Percentiles rank a stretch among this genome's conserved stretches.
Conservation (phyloP, 78 protist species). For the Dictyostelium firmibasis region DNA sequence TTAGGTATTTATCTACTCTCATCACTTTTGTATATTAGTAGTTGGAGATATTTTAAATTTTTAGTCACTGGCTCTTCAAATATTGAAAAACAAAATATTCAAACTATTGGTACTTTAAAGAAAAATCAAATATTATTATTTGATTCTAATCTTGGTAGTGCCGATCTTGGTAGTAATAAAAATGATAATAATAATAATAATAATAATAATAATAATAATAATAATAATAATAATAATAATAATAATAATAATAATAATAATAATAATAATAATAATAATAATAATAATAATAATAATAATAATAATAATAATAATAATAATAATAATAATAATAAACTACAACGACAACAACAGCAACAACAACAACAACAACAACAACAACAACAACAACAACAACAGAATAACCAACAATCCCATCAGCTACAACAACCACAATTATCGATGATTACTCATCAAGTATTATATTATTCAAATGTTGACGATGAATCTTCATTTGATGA, state of each 20-base stretch:
- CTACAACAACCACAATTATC: not conserved
- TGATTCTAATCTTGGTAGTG: not conserved
- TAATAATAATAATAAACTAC: too few species aligned
- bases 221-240: too few species aligned
- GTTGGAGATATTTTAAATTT: constrained; percentile 56
- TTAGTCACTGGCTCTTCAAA: constrained; percentile 1
- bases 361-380: not conserved
- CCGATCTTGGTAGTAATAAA: not conserved
- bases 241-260: not conserved
- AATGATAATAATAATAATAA: not conserved
- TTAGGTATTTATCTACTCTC: constrained; percentile 34
- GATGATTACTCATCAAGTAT: constrained; percentile 33
- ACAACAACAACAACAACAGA: too few species aligned
- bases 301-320: too few species aligned
- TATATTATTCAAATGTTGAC: constrained; percentile 43
- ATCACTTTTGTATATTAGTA: not conserved
- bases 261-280: too few species aligned
- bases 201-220: not conserved
- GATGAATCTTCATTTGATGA: constrained; percentile 19
- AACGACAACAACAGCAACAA: too few species aligned
- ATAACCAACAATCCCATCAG: not conserved
- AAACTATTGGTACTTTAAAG: not conserved
- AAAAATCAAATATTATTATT: not conserved
- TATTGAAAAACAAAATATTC: constrained; percentile 6
- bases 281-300: too few species aligned